A percentile compares a stretch with the other conserved stretches of the same genome.
These are phyloP conservation scores for Allantophomopsis cytisporea DNA, from an alignment of 2,329 filamentous ascomycete species.

Conservation along the genomic window DNA sequence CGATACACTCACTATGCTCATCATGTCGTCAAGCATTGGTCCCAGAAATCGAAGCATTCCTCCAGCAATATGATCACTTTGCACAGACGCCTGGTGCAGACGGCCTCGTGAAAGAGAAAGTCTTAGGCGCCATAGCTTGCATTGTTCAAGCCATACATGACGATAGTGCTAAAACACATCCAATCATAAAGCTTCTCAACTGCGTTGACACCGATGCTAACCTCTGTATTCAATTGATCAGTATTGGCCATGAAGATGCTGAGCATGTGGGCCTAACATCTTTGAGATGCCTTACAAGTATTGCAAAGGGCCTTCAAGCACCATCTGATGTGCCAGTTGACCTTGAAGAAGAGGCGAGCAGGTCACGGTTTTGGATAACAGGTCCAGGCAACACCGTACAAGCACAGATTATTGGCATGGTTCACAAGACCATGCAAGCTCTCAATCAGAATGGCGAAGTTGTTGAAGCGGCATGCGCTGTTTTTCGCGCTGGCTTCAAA, in stretches of 20 bases:
- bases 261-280: slow-evolving; percentile 27
- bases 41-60: slow-evolving; percentile 51
- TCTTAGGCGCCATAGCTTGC: slow-evolving; percentile 60
- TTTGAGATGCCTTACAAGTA: slow-evolving; percentile 53
- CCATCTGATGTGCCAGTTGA: slow-evolving; percentile 55
- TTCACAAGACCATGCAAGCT: slow-evolving; percentile 31
- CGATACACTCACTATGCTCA: slow-evolving; percentile 61
- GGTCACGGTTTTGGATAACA: slow-evolving; percentile 31
- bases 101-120: slow-evolving; percentile 55
- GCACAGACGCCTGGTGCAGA: slow-evolving; percentile 46
- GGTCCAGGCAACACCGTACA: slow-evolving; percentile 34
- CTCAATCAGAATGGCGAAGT: slow-evolving; percentile 53
- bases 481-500: slow-evolving; percentile 62
- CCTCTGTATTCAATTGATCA: slow-evolving; percentile 15
- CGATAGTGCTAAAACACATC: slow-evolving; percentile 35
- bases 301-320: slow-evolving; percentile 60
- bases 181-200: slow-evolving; percentile 42
- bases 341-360: slow-evolving; percentile 32
- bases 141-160: slow-evolving; percentile 60
- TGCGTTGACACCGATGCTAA: slow-evolving; percentile 51
- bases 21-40: slow-evolving; percentile 61
- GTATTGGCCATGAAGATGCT: slow-evolving; percentile 13
- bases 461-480: slow-evolving; percentile 56
- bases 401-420: slow-evolving; percentile 33
- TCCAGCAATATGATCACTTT: slow-evolving; percentile 58